Evolutionary conservation across 129 eudicot species (phyloP).

Genomic region (Silybum marianum): DNA sequence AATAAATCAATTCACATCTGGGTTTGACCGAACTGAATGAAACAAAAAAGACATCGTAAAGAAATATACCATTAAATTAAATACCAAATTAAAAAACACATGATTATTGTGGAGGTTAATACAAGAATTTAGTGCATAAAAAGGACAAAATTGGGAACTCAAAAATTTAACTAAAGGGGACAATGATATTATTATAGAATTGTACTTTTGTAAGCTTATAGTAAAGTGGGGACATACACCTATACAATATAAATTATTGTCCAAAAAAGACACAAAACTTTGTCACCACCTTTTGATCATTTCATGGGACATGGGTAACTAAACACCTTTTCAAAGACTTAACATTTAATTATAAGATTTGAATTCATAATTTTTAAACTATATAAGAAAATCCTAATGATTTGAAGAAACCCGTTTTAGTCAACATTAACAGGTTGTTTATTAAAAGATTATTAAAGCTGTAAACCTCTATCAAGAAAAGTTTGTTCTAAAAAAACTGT

Average conservation of each 20-base stretch:
- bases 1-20: neutral
- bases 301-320: conserved; percentile 16
- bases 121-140: conserved; percentile 23
- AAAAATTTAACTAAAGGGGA: conserved; percentile 40
- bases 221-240: conserved; percentile 42
- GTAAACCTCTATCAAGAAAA: too few relatives aligned
- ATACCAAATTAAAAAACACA: conserved; percentile 13
- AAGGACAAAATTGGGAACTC: conserved; percentile 30
- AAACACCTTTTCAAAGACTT: neutral
- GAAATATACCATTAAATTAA: neutral
- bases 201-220: conserved; percentile 37
- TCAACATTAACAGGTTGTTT: too few relatives aligned
- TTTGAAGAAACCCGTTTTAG: too few relatives aligned
- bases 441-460: too few relatives aligned
- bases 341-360: too few relatives aligned
- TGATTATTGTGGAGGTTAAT: conserved; percentile 14
- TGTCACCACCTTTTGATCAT: conserved; percentile 37
- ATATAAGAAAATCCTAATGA: too few relatives aligned
- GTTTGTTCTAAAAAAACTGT: too few relatives aligned
- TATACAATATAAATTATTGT: conserved; percentile 35
- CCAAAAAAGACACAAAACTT: conserved; percentile 38
- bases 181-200: conserved; percentile 45
- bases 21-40: neutral
- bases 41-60: neutral
- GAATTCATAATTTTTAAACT: too few relatives aligned